phyloP scores from a whole-genome alignment of 805 yeast genomes.

The Yarrowia divulgata region DNA sequence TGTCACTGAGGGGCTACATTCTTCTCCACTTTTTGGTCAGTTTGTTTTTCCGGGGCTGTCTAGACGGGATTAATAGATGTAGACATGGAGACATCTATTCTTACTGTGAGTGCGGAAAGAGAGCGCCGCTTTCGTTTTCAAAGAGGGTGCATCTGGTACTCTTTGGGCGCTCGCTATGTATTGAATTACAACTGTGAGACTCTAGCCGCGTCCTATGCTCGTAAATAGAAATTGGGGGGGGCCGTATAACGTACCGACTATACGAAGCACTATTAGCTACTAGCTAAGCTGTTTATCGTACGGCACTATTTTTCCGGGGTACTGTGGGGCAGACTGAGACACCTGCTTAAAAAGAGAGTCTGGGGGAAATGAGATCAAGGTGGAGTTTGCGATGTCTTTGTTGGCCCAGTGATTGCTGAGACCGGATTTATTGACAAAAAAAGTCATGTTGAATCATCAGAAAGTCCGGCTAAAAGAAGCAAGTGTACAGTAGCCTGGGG shows the following conservation, averaged over 20 bases:
- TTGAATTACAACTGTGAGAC: too few relatives aligned
- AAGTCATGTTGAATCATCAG: not conserved
- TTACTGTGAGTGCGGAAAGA: not conserved
- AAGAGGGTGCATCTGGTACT: too few relatives aligned
- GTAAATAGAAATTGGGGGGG: not conserved
- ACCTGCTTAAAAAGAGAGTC: not conserved
- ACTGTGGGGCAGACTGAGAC: not conserved
- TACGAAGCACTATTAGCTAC: not conserved
- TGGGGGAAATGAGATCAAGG: not conserved
- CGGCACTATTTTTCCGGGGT: conserved; percentile 25
- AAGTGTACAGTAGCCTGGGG: too few relatives aligned
- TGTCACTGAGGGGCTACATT: conserved; percentile 24
- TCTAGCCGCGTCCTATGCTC: too few relatives aligned
- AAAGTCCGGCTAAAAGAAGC: not conserved
- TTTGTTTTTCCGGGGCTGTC: conserved; percentile 19
- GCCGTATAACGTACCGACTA: not conserved
- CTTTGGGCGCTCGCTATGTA: too few relatives aligned
- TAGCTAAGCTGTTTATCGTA: not conserved
- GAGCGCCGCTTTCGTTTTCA: too few relatives aligned
- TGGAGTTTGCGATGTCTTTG: not conserved
- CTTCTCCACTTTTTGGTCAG: conserved; percentile 27
- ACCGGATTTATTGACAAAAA: not conserved
- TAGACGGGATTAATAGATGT: not conserved
- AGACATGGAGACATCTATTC: not conserved
- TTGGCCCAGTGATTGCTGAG: not conserved